Percentiles rank a stretch among this genome's conserved stretches.
phyloP scores from a whole-genome alignment of 768 basidiomycete species.

The Hysterangium stoloniferum region DNA sequence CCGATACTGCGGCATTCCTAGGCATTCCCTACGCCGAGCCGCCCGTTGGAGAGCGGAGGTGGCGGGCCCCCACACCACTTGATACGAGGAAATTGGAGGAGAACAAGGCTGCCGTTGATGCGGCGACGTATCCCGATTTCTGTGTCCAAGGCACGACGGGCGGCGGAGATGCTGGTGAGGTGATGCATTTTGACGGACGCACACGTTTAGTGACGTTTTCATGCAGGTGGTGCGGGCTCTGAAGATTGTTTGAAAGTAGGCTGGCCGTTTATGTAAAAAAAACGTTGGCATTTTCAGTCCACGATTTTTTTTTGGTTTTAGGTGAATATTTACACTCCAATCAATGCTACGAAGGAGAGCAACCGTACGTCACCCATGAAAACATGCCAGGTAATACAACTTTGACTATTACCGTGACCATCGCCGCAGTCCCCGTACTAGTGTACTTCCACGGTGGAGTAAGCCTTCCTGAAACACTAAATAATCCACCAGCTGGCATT shows the following conservation, averaged over 20 bases:
- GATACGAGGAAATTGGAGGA: slow-evolving; percentile 26
- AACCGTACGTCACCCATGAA: slow-evolving; percentile 31
- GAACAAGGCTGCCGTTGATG: slow-evolving; percentile 35
- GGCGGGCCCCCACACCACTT: slow-evolving; percentile 43
- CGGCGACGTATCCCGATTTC: slow-evolving; percentile 45
- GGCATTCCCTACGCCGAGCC: slow-evolving; percentile 33
- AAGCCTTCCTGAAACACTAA: slow-evolving; percentile 11
- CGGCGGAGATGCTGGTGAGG: slow-evolving; percentile 22
- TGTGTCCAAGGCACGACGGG: slow-evolving; percentile 53
- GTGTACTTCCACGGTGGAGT: slow-evolving; percentile 37
- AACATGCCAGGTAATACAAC: too few relatives aligned
- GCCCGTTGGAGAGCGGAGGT: slow-evolving; percentile 26
- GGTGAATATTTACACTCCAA: slow-evolving; percentile 56
- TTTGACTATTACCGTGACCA: background rate
- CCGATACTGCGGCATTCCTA: slow-evolving; percentile 49
- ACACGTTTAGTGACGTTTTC: background rate
- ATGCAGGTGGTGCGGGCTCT: slow-evolving; percentile 50
- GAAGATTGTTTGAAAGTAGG: slow-evolving; percentile 52
- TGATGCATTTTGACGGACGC: slow-evolving; percentile 10
- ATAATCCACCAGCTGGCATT: too few relatives aligned
- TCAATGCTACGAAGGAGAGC: slow-evolving; percentile 36
- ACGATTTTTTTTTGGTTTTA: background rate
- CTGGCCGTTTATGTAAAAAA: background rate
- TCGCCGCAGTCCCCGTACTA: slow-evolving; percentile 28
- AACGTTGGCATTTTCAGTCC: background rate